Percentiles rank a stretch among this genome's conserved stretches.
These are phyloP conservation scores for Candida ulmi DNA, from an alignment of 805 yeast species.

Conservation along the genomic window DNA sequence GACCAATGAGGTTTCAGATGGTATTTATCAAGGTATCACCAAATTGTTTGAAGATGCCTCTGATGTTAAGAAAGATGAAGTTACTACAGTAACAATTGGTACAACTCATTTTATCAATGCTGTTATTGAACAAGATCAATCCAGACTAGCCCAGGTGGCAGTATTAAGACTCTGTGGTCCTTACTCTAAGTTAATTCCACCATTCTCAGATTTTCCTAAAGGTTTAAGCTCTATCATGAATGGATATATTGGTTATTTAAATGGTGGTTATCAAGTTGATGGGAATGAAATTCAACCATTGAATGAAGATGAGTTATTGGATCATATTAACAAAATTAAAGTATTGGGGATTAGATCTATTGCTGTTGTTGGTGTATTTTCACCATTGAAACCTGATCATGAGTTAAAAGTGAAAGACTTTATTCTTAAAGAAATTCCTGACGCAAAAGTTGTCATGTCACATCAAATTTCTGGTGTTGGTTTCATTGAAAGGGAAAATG, in stretches of 20 bases:
- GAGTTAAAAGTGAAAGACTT: slow-evolving; percentile 30
- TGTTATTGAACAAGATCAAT: slow-evolving; percentile 38
- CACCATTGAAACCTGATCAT: slow-evolving; percentile 31
- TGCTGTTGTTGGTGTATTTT: slow-evolving; percentile 35
- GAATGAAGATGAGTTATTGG: slow-evolving; percentile 23
- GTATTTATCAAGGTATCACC: slow-evolving; percentile 32
- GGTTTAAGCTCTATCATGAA: slow-evolving; percentile 29
- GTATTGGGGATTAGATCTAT: slow-evolving; percentile 28
- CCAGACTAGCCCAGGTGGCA: slow-evolving; percentile 36
- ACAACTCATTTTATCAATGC: slow-evolving; percentile 48
- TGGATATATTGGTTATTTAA: slow-evolving; percentile 29
- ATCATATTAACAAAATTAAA: slow-evolving; percentile 27
- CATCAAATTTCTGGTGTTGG: slow-evolving; percentile 39
- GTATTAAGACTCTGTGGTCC: slow-evolving; percentile 39
- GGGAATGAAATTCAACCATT: slow-evolving; percentile 32
- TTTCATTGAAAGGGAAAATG: slow-evolving; percentile 41
- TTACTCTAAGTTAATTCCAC: slow-evolving; percentile 30
- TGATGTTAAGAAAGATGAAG: slow-evolving; percentile 22
- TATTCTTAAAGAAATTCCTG: slow-evolving; percentile 29
- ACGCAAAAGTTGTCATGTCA: slow-evolving; percentile 31
- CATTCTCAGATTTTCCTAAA: slow-evolving; percentile 39
- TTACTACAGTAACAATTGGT: slow-evolving; percentile 40
- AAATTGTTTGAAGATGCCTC: slow-evolving; percentile 25
- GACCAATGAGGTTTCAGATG: slow-evolving; percentile 38
- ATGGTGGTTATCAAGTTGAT: slow-evolving; percentile 38